Evolutionary conservation across 108 stramenopile genomes (phyloP), one percentile per base, ranked within the genome.

Genomic region (Cyclostephanos invisitatus): DNA sequence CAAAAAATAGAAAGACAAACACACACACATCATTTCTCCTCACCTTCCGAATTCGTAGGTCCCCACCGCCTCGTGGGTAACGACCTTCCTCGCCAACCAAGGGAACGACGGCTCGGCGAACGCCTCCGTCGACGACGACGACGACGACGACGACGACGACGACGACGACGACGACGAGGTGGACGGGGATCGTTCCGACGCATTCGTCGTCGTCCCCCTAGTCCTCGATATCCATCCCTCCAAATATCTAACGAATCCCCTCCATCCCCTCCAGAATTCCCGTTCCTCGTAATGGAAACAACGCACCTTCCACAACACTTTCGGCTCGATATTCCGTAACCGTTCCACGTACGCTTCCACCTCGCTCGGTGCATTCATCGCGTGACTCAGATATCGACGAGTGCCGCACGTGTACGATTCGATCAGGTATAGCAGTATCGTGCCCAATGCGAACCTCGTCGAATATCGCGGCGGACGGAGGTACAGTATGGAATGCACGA

Each of bases 381-480:
- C 80, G 82, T 92, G 87, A 1, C 83, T 64, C 40, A 95, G 48
- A 66, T 89, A 92, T 35, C 79, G 61, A 25, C 90, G 66, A 5
- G 94, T 95, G 54, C 78, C 86, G 68, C 90, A 92, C 28, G 54
- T 77, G 67, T 87, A 89, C 10, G 94, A 80, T 68, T 95, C 94
- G 11, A 87, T 37, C 3, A 92, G 67, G 67, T 95, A 95, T 17
- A 95, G 67, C 10, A 79, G 0, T 2, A 83, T 18, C 14, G 83
- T 81, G 8, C 71, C 42, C 6, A 67, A 25, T 7, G 91, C 44
- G 17, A 92, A 40, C 48, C 49, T 37, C 15, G 81, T 65, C 6
- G 77, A 64, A 37, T 81, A 81, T 5, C 53, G 72, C 24, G 78
- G 77, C 9, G 62, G 81, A 29, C 77, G 81, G 37, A 82, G 62